Conservation (phyloP, 441 rosid species). For the Breynia disticha region DNA sequence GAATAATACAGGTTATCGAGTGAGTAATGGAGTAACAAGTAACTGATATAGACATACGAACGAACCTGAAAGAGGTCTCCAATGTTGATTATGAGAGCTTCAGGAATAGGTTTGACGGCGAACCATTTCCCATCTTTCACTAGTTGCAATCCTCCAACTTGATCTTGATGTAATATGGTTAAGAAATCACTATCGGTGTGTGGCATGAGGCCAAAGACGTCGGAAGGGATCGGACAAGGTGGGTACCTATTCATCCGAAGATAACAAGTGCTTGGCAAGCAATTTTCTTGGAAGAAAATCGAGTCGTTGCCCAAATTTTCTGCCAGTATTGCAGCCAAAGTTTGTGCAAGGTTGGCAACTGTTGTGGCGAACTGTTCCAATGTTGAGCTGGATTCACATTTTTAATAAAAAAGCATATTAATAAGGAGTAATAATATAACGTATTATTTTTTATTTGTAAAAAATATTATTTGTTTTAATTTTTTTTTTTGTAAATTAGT, state of each 20-base stretch:
- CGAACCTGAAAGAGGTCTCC: constrained; percentile 86
- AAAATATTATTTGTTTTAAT: too few species aligned
- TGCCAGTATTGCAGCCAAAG: constrained; percentile 57
- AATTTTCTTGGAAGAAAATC: constrained; percentile 47
- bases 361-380: constrained; percentile 51
- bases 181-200: constrained; percentile 96
- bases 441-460: too few species aligned
- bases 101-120: constrained; percentile 75
- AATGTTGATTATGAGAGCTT: constrained; percentile 64
- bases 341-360: constrained; percentile 52
- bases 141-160: constrained; percentile 80
- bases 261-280: constrained; percentile 58
- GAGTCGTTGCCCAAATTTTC: constrained; percentile 50
- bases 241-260: constrained; percentile 83
- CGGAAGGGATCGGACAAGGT: constrained; percentile 49
- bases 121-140: constrained; percentile 77
- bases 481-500: too few species aligned
- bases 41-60: background rate
- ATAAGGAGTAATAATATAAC: too few species aligned
- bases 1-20: too few species aligned
- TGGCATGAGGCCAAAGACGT: constrained; percentile 68
- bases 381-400: constrained; percentile 37
- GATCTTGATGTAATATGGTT: constrained; percentile 73
- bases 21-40: too few species aligned
- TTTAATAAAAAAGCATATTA: background rate